Base-by-base conservation (phyloP, 441 rosid genomes). In the Populus hybrid region DNA sequence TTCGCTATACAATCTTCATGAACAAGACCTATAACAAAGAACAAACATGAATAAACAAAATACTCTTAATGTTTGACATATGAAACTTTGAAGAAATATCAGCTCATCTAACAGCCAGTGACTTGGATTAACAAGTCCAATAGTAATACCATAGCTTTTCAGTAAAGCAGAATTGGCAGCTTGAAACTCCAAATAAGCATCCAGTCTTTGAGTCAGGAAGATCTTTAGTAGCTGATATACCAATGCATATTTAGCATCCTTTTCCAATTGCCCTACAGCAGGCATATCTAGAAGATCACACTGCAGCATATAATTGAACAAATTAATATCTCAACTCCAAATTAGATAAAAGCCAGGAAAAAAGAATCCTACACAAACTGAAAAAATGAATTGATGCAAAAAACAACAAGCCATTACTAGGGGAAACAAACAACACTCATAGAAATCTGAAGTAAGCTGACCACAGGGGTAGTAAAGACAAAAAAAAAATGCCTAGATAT, bases 1-100 rank as follows among this genome's bases (percentile, higher is more conserved):
- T 94, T 97, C 1, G 95, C 75, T 76, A 93, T 85, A 77, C 98
- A 97, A 74, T 97, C 98, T 81, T 97, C 99, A 80, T 94, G 94
- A 24, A 87, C 90, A 77, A 97, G 99, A 76, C 93, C 99, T 97
- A 83, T 7, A 77, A 20, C 50, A 23, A 71, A 29, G 4, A 29
- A 64, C 23, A 59, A 76, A 71, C 28, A 71, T 45, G 64, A 18
- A 23, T 35, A 26, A 76, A 64, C 42, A 63, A 20, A 23, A 26
- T 70, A 42, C n/a, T 64, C 14, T 6, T n/a, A 21, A 21, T 36
- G 20, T 3, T 36, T 11, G 36, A 29, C 9, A 7, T 23, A 59
- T 68, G 71, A 45, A 66, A 75, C 42, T 38, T 64, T 68, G 7
- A 40, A 75, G n/a, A 72, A 9, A 23, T n/a, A 42, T 4, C 53